phyloP scores from a whole-genome alignment of 176 grass and related monocot genomes.

The Cenchrus fungigraminus region DNA sequence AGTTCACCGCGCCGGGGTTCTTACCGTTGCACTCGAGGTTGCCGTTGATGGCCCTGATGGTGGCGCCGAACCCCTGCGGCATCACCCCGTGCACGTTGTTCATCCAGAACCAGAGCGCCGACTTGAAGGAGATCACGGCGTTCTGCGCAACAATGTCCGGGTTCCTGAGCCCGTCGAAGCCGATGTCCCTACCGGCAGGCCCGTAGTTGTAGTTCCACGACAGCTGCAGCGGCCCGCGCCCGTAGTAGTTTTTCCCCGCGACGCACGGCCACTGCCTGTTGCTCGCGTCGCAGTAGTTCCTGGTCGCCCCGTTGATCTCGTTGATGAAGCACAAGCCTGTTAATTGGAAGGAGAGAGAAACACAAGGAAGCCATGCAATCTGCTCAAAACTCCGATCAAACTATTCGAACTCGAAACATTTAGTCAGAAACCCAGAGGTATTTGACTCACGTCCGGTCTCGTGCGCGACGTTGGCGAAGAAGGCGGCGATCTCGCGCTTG shows the following conservation, averaged over 20 bases:
- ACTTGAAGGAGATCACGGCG: no score
- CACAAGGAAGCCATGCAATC: no score
- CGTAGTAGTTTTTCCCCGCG: slow-evolving; percentile 57
- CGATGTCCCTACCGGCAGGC: slow-evolving; percentile 58
- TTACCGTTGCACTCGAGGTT: neutral
- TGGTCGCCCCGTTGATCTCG: slow-evolving; percentile 49
- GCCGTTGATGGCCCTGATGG: neutral
- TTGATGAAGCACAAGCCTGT: slow-evolving; percentile 80
- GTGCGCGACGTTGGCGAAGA: slow-evolving; percentile 71
- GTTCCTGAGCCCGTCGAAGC: slow-evolving; percentile 48
- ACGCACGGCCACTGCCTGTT: slow-evolving; percentile 58
- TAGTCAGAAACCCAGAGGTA: no score
- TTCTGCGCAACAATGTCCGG: no score
- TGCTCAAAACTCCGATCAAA: no score
- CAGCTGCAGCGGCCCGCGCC: slow-evolving; percentile 62
- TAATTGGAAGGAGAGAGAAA: no score
- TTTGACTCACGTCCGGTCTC: neutral
- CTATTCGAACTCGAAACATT: no score
- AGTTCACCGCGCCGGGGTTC: neutral
- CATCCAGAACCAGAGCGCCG: no score
- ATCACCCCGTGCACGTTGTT: neutral
- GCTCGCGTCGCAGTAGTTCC: slow-evolving; percentile 47
- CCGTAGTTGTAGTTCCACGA: slow-evolving; percentile 87
- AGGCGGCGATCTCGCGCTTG: slow-evolving; percentile 80
- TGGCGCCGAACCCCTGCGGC: slow-evolving; percentile 13